phyloP scores from a whole-genome alignment of 176 grass and related monocot genomes.

The Aechmea fasciata region DNA sequence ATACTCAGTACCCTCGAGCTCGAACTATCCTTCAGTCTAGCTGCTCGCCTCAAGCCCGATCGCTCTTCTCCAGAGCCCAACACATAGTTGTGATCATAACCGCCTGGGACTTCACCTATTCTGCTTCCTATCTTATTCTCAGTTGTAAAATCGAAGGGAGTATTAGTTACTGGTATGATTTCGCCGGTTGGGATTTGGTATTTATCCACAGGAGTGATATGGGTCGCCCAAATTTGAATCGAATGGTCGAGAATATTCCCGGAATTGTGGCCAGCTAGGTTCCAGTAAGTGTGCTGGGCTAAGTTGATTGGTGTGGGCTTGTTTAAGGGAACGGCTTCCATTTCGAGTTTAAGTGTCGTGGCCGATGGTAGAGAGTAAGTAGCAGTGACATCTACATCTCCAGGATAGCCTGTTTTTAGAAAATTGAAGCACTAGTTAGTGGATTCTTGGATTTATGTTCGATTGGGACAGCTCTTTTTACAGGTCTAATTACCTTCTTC shows the following conservation, averaged over 20 bases:
- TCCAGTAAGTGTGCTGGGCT: conserved; percentile 92
- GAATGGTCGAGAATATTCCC: conserved; percentile 52
- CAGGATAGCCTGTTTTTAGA: conserved; percentile 55
- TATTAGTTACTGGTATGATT: conserved; percentile 43
- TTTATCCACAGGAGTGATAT: conserved; percentile 62
- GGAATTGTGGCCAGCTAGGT: conserved; percentile 83
- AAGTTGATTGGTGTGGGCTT: conserved; percentile 70
- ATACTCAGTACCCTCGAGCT: conserved; percentile 40
- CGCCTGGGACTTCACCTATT: conserved; percentile 40
- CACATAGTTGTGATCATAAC: conserved; percentile 64
- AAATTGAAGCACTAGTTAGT: not conserved
- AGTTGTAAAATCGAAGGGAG: conserved; percentile 59
- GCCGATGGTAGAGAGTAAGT: conserved; percentile 56
- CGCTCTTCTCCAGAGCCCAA: conserved; percentile 47
- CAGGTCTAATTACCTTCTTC: conserved; percentile 56
- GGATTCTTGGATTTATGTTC: not conserved
- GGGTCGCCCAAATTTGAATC: conserved; percentile 53
- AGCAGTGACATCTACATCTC: conserved; percentile 42
- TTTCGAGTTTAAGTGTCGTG: conserved; percentile 61
- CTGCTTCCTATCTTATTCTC: conserved; percentile 44
- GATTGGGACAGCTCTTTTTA: not conserved
- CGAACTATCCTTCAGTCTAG: conserved; percentile 45
- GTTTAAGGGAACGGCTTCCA: conserved; percentile 54
- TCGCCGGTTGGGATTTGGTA: conserved; percentile 65
- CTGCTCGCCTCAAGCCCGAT: conserved; percentile 61